Evolutionary conservation across 2,329 filamentous ascomycete genomes (phyloP).

Genomic region (Alternaria sp.): DNA sequence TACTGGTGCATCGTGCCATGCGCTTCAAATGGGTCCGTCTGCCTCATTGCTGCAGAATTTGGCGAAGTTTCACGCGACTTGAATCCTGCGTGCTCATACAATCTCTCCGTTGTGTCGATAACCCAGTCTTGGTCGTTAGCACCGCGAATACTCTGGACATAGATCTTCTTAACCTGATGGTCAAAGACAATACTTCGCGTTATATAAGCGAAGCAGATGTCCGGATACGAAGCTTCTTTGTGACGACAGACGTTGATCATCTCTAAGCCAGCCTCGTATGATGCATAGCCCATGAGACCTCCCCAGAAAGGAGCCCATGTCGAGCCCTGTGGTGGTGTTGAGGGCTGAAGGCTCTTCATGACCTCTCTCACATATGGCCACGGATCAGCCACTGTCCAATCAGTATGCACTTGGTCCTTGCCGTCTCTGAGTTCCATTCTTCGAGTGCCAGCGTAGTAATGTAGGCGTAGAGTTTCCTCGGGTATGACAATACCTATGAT

Average conservation of each 20-base stretch:
- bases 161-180: slow-evolving; percentile 67
- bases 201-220: slow-evolving; percentile 79
- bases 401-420: slow-evolving; percentile 36
- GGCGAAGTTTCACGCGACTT: slow-evolving; percentile 46
- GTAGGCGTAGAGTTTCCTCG: slow-evolving; percentile 57
- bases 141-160: slow-evolving; percentile 72
- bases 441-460: slow-evolving; percentile 43
- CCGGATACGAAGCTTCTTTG: slow-evolving; percentile 60
- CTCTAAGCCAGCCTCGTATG: slow-evolving; percentile 81
- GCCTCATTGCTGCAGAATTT: slow-evolving; percentile 35
- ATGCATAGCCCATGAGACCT: slow-evolving; percentile 83
- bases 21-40: slow-evolving; percentile 44
- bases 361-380: slow-evolving; percentile 54
- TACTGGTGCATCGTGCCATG: slow-evolving; percentile 40
- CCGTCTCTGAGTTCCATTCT: slow-evolving; percentile 45
- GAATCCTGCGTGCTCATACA: slow-evolving; percentile 41
- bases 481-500: slow-evolving; percentile 73
- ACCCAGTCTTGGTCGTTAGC: slow-evolving; percentile 59
- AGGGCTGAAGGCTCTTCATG: slow-evolving; percentile 49
- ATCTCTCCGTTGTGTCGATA: slow-evolving; percentile 40
- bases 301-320: slow-evolving; percentile 73
- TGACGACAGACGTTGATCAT: slow-evolving; percentile 61
- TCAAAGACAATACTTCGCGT: slow-evolving; percentile 81
- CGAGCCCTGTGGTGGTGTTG: slow-evolving; percentile 33
- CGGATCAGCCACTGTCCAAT: slow-evolving; percentile 42